phyloP scores from a whole-genome alignment of 129 eudicot genomes.

The Saposhnikovia divaricata region DNA sequence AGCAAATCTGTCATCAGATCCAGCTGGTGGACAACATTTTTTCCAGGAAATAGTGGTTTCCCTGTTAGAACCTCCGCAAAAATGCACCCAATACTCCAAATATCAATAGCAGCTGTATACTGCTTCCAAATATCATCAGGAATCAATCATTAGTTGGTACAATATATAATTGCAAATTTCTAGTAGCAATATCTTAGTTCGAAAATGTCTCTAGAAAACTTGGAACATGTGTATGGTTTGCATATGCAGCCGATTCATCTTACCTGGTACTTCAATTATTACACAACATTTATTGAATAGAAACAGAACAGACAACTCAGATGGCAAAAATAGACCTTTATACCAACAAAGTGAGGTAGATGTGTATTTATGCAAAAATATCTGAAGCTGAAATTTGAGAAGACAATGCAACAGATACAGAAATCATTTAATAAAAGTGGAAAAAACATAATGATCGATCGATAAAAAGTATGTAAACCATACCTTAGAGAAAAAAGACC shows the following conservation, averaged over 20 bases:
- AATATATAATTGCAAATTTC: not conserved
- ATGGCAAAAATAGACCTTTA: not conserved
- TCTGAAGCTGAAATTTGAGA: not conserved
- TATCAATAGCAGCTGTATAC: constrained; percentile 47
- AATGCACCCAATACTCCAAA: constrained; percentile 47
- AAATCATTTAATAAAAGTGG: not conserved
- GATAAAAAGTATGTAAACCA: not conserved
- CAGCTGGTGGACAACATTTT: constrained; percentile 36
- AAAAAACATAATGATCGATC: not conserved
- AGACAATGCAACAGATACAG: not conserved
- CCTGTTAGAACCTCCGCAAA: constrained; percentile 45
- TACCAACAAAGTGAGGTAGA: not conserved
- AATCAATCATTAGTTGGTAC: not conserved
- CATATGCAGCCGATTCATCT: not conserved
- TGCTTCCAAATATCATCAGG: constrained; percentile 13
- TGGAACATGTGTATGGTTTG: not conserved
- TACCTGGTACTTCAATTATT: not conserved
- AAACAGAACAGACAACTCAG: not conserved
- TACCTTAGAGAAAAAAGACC: constrained; percentile 82
- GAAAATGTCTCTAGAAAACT: not conserved
- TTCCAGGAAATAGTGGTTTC: constrained; percentile 43
- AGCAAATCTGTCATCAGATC: constrained; percentile 39
- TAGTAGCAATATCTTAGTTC: not conserved
- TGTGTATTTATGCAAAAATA: not conserved
- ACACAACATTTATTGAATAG: not conserved